phyloP scores from a whole-genome alignment of 2,329 filamentous ascomycete species.

The Ophiostoma perfectum region DNA sequence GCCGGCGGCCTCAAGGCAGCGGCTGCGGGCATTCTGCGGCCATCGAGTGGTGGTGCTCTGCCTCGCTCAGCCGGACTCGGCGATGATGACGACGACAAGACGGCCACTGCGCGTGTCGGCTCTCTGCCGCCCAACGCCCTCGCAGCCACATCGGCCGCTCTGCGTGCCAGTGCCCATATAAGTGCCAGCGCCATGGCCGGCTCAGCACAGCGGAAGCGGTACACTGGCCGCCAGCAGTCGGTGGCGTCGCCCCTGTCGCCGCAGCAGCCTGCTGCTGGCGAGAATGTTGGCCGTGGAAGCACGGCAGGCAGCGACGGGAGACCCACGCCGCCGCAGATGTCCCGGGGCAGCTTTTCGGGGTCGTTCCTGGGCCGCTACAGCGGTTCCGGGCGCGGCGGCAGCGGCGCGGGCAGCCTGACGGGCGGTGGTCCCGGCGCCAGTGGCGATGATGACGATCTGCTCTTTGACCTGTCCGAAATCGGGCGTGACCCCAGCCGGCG shows the following conservation, averaged over 20 bases:
- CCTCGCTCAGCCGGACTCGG: constrained; percentile 9
- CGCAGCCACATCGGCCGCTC: constrained; percentile 8
- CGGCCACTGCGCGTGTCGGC: background rate
- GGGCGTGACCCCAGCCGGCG: constrained; percentile 39
- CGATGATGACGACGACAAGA: background rate
- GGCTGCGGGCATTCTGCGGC: constrained; percentile 17
- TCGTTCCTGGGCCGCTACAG: constrained; percentile 32
- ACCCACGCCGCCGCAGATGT: constrained; percentile 39
- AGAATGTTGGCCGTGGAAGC: too few relatives aligned
- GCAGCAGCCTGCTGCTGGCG: background rate
- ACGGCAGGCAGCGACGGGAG: constrained; percentile 22
- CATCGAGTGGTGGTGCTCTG: constrained; percentile 19
- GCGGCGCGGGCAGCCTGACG: constrained; percentile 28
- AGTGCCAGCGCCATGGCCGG: constrained; percentile 12
- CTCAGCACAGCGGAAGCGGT: constrained; percentile 23
- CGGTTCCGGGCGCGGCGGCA: background rate
- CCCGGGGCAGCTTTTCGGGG: constrained; percentile 43
- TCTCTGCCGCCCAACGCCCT: constrained; percentile 13
- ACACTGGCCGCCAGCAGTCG: constrained; percentile 11
- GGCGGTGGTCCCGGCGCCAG: constrained; percentile 33
- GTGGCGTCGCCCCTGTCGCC: background rate
- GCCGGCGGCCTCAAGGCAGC: constrained; percentile 5
- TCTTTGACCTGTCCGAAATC: constrained; percentile 70
- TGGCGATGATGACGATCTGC: constrained; percentile 61
- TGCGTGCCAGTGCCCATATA: background rate